Base-by-base conservation (phyloP, 352 stramenopile genomes). In the Phytophthora pistaciae region DNA sequence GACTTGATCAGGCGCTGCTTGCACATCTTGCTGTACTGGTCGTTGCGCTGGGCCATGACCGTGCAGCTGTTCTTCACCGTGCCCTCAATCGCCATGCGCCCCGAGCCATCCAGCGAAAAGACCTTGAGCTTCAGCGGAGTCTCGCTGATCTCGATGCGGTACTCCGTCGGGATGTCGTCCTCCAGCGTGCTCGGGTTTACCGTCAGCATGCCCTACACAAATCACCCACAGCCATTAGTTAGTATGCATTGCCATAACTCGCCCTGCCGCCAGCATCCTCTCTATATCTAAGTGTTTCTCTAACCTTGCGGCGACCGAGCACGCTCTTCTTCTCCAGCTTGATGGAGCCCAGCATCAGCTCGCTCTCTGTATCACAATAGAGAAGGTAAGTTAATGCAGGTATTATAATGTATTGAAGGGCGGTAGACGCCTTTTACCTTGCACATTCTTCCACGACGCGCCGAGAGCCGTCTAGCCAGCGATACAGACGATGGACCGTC, bases 51-150 rank as follows among this genome's bases (percentile, higher is more conserved):
- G 25, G 90, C 87, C 82, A 95, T 93, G 68, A 96, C 80, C 56
- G 84, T 92, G 76, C 90, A 95, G 75, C 82, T 95, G 64, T 94
- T 90, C 74, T 91, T 96, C 38, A 96, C 85, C 0, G 85, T 94
- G 54, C 90, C 90, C 74, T 96, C 90, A 55, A 96, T 91, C 21
- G 90, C 90, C 90, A 96, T 95, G 49, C 90, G 86, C 3, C 90
- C 90, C 9, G 90, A 95, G 23, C 88, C 90, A 63, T 96, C 90
- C 20, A 94, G 81, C 16, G 87, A 95, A 48, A 96, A 95, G 33
- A 96, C 87, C 57, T 92, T 92, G 59, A 95, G 77, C 78, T 93
- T 92, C 48, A 95, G 72, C 49, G 86, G 85, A 27, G 87, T 91
- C 72, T 89, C 82, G 52, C 84, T 82, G 31, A 95, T 91, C 66